These are phyloP conservation scores for Yamadazyma dendronema DNA, from an alignment of 1,139 yeast genomes.

Conservation along the genomic window DNA sequence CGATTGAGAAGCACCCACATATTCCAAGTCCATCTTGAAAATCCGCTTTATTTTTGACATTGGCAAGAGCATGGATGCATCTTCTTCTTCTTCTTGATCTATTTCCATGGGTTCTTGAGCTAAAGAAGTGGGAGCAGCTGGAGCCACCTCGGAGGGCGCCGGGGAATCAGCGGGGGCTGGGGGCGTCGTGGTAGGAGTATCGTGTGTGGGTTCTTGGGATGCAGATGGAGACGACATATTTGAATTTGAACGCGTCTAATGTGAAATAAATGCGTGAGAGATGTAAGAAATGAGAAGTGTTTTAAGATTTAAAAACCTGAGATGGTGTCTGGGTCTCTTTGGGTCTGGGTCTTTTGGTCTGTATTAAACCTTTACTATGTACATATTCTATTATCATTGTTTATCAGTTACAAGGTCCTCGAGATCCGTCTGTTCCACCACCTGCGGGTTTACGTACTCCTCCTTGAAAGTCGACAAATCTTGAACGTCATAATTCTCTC, in stretches of 20 bases:
- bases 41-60: conserved; percentile 79
- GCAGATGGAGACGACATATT: conserved; percentile 14
- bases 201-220: conserved; percentile 5
- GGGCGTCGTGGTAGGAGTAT: conserved; percentile 19
- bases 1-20: conserved; percentile 67
- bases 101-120: conserved; percentile 13
- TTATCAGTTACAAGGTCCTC: not conserved
- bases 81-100: conserved; percentile 17
- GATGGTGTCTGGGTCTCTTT: too few relatives aligned
- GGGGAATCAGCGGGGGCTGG: conserved; percentile 13
- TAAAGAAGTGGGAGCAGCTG: not conserved
- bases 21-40: conserved; percentile 84
- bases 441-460: conserved; percentile 3
- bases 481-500: conserved; percentile 45
- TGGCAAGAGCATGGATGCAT: conserved; percentile 48
- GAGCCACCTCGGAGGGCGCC: not conserved
- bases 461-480: conserved; percentile 24
- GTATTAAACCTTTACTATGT: too few relatives aligned
- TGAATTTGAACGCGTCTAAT: too few relatives aligned
- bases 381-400: not conserved
- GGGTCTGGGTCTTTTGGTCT: too few relatives aligned
- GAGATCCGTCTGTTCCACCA: not conserved
- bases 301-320: too few relatives aligned
- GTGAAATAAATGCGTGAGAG: not conserved
- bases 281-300: too few relatives aligned